Conservation (phyloP, 73 alveolate species). For the Paramecium octaurelia region DNA sequence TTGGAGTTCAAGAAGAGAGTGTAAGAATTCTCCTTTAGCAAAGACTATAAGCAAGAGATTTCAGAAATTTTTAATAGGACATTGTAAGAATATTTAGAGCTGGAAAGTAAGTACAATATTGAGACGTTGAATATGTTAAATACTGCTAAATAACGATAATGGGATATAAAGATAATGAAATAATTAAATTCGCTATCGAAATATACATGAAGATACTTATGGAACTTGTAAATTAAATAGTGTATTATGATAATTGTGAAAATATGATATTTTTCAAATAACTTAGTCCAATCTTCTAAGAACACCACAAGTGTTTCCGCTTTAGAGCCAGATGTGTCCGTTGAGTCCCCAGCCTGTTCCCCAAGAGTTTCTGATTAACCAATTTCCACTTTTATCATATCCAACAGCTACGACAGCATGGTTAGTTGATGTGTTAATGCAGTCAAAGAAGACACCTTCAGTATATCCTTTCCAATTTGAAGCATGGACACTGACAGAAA, state of each 20-base stretch:
- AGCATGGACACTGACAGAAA: constrained; percentile 76
- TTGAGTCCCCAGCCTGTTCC: constrained; percentile 92
- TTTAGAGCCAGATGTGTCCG: constrained; percentile 83
- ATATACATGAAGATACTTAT: neutral
- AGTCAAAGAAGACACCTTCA: constrained; percentile 49
- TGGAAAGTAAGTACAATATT: neutral
- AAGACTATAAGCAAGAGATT: neutral
- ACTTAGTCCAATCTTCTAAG: constrained; percentile 39
- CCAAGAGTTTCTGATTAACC: constrained; percentile 92
- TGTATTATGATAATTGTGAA: neutral
- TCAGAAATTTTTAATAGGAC: neutral
- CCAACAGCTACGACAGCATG: constrained; percentile 82
- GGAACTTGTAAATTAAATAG: neutral
- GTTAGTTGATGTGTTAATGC: constrained; percentile 61
- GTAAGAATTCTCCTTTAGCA: neutral
- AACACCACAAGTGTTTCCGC: constrained; percentile 69
- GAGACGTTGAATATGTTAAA: constrained; percentile 30
- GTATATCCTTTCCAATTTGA: constrained; percentile 57
- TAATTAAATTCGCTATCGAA: neutral
- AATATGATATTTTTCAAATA: neutral
- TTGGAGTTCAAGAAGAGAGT: constrained; percentile 8
- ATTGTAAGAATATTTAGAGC: neutral
- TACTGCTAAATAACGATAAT: constrained; percentile 34
- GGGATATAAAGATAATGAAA: constrained; percentile 31
- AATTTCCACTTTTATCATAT: constrained; percentile 65